Evolutionary conservation across 805 yeast genomes (phyloP).

Genomic region (Yarrowia phangngaensis): DNA sequence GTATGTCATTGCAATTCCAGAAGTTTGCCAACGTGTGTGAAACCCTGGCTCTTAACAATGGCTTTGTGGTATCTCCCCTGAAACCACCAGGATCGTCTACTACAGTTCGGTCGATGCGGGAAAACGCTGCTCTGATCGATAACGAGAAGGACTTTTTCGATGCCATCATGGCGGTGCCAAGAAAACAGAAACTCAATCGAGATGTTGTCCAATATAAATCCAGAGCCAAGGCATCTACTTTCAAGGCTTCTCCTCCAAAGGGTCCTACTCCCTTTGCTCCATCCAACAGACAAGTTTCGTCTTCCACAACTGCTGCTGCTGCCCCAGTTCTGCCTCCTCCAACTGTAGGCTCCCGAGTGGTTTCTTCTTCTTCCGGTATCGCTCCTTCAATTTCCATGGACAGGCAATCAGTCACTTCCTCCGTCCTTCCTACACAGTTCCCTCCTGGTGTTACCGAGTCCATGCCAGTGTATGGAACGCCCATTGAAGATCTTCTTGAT

Average conservation of each 20-base stretch:
- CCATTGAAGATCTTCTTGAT: conserved; percentile 71
- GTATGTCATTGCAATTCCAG: conserved; percentile 80
- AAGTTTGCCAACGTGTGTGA: conserved; percentile 87
- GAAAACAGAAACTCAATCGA: conserved; percentile 36
- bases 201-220: conserved; percentile 36
- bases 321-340: background rate
- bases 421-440: conserved; percentile 19
- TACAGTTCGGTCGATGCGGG: conserved; percentile 63
- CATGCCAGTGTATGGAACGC: conserved; percentile 70
- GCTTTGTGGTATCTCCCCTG: conserved; percentile 76
- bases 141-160: conserved; percentile 78
- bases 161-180: conserved; percentile 48
- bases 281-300: background rate
- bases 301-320: background rate
- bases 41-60: conserved; percentile 75
- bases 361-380: conserved; percentile 19
- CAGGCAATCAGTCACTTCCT: conserved; percentile 27
- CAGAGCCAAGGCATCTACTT: background rate
- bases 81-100: conserved; percentile 42
- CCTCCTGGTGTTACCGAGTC: conserved; percentile 28
- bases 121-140: conserved; percentile 71
- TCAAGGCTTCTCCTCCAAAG: conserved; percentile 5
- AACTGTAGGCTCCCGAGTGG: conserved; percentile 10
- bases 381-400: conserved; percentile 20
- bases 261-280: conserved; percentile 6